These are phyloP conservation scores for Aspergillus japonicus DNA, from an alignment of 2,329 filamentous ascomycete species.

Conservation along the genomic window DNA sequence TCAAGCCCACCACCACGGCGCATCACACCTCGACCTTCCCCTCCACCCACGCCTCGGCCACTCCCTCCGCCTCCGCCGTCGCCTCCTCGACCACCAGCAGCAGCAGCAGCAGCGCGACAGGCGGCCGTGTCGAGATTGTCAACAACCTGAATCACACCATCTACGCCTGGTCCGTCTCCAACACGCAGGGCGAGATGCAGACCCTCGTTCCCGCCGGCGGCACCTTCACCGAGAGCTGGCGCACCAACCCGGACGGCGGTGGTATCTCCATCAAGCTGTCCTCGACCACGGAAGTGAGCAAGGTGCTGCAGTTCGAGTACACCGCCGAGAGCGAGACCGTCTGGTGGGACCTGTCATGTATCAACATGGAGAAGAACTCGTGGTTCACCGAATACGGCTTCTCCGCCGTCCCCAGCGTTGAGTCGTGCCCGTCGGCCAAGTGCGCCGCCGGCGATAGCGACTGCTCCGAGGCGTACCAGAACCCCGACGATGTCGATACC, in stretches of 20 bases:
- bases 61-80: neutral
- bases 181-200: constrained; percentile 19
- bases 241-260: constrained; percentile 30
- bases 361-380: constrained; percentile 26
- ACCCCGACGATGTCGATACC: constrained; percentile 29
- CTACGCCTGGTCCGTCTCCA: constrained; percentile 31
- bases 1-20: neutral
- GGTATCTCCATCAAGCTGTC: constrained; percentile 36
- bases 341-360: constrained; percentile 35
- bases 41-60: neutral
- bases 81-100: neutral
- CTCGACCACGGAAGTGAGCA: constrained; percentile 17
- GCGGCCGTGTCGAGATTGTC: constrained; percentile 24
- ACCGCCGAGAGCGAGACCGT: constrained; percentile 24
- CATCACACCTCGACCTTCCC: neutral
- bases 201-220: constrained; percentile 19
- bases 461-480: constrained; percentile 30
- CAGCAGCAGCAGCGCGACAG: constrained; percentile 10
- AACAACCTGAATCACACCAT: constrained; percentile 28
- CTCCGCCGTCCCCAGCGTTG: constrained; percentile 24
- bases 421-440: constrained; percentile 21
- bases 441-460: constrained; percentile 26
- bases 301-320: constrained; percentile 36
- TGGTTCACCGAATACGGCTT: constrained; percentile 26
- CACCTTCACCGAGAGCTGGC: constrained; percentile 28